Evolutionary conservation across 169 alveolate genomes (phyloP).

Genomic region (Babesia ovata): DNA sequence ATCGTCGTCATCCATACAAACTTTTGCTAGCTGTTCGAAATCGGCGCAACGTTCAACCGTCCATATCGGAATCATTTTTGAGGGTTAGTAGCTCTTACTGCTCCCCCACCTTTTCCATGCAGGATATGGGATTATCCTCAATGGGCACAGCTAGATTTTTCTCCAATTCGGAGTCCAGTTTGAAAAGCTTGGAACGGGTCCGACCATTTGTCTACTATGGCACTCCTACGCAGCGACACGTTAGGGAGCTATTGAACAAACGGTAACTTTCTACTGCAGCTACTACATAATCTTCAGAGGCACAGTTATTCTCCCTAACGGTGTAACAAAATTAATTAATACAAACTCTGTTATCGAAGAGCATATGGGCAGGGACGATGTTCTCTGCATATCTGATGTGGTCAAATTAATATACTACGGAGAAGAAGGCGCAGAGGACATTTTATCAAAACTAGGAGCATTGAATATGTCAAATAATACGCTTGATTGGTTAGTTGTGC

Average conservation of each 20-base stretch:
- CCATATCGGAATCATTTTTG: slow-evolving; percentile 18
- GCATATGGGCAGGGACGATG: slow-evolving; percentile 16
- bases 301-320: slow-evolving; percentile 19
- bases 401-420: slow-evolving; percentile 53
- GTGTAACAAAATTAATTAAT: slow-evolving; percentile 16
- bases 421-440: slow-evolving; percentile 30
- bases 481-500: slow-evolving; percentile 29
- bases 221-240: slow-evolving; percentile 32
- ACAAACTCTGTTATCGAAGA: slow-evolving; percentile 54
- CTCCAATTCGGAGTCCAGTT: slow-evolving; percentile 33
- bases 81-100: slow-evolving; percentile 15
- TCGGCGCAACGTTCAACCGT: slow-evolving; percentile 38
- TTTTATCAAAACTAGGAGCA: slow-evolving; percentile 43
- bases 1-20: not conserved
- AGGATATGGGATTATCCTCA: slow-evolving; percentile 42
- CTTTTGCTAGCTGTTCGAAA: slow-evolving; percentile 60
- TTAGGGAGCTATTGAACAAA: slow-evolving; percentile 44
- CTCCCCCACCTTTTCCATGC: not conserved
- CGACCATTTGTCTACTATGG: slow-evolving; percentile 67
- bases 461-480: slow-evolving; percentile 9
- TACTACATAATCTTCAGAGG: slow-evolving; percentile 26
- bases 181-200: slow-evolving; percentile 19
- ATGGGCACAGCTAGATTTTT: slow-evolving; percentile 45
- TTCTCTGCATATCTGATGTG: slow-evolving; percentile 48
- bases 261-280: slow-evolving; percentile 5